Percentiles rank a stretch among this genome's conserved stretches.
These are phyloP conservation scores for Raphanus hybrid DNA, from an alignment of 441 rosid species.

Conservation along the genomic window DNA sequence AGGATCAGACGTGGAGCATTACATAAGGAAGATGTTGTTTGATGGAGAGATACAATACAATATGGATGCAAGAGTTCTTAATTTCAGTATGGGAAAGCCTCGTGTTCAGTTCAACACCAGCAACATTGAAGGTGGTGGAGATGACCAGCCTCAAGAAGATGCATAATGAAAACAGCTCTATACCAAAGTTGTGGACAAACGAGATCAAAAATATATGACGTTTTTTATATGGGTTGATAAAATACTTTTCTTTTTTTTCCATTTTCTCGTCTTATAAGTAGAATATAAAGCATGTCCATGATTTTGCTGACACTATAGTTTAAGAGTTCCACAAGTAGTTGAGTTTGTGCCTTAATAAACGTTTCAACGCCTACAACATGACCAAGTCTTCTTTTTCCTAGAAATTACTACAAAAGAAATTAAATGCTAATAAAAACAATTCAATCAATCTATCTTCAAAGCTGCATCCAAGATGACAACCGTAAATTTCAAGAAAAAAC, in stretches of 20 bases:
- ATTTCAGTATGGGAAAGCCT: conserved; percentile 97
- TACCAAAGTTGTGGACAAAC: neutral
- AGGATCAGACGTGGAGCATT: conserved; percentile 92
- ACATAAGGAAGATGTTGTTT: conserved; percentile 83
- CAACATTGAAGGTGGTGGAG: conserved; percentile 48
- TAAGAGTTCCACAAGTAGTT: no score
- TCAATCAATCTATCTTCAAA: no score
- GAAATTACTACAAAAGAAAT: no score
- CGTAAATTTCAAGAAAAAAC: conserved; percentile 18
- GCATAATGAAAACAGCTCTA: conserved; percentile 22
- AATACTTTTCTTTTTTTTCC: neutral
- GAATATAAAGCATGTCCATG: no score
- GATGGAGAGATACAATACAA: conserved; percentile 91
- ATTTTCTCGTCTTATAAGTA: neutral
- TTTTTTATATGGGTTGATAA: neutral
- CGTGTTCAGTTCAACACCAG: conserved; percentile 58
- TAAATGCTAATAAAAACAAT: no score
- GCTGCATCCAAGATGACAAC: conserved; percentile 11
- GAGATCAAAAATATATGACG: neutral
- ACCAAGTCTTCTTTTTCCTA: no score
- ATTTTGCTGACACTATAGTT: no score
- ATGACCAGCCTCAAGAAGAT: conserved; percentile 38
- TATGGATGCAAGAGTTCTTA: conserved; percentile 81
- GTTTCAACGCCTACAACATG: no score
- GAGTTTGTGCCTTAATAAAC: no score